Evolutionary conservation across 768 basidiomycete genomes (phyloP).

Genomic region (Suillus luteus): DNA sequence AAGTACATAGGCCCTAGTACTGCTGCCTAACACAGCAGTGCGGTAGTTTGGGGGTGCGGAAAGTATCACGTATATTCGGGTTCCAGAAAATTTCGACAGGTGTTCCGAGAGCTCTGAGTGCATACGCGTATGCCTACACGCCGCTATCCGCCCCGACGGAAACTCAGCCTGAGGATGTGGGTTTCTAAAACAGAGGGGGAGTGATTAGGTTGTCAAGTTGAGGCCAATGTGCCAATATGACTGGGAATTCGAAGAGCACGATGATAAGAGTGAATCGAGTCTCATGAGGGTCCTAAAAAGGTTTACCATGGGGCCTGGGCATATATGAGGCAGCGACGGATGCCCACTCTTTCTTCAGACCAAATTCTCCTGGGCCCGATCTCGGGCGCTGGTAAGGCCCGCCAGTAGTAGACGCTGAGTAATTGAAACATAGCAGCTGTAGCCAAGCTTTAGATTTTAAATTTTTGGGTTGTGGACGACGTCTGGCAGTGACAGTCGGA

Average conservation of each 20-base stretch:
- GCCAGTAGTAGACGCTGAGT: too few species aligned
- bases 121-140: too few species aligned
- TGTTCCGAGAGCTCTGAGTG: too few species aligned
- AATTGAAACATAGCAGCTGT: not conserved
- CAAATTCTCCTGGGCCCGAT: too few species aligned
- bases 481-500: not conserved
- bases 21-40: not conserved
- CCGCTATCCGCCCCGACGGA: not conserved
- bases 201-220: not conserved
- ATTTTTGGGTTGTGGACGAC: not conserved
- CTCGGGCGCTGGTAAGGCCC: too few species aligned
- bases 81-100: too few species aligned
- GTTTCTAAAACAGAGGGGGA: not conserved
- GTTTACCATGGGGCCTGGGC: not conserved
- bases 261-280: not conserved
- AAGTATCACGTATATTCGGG: not conserved
- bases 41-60: not conserved
- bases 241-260: not conserved
- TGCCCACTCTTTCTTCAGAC: not conserved
- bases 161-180: not conserved
- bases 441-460: not conserved
- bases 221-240: too few species aligned
- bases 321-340: not conserved
- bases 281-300: not conserved
- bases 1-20: not conserved